Base-by-base conservation (phyloP, 768 basidiomycete genomes). In the Grammothele lineata region DNA sequence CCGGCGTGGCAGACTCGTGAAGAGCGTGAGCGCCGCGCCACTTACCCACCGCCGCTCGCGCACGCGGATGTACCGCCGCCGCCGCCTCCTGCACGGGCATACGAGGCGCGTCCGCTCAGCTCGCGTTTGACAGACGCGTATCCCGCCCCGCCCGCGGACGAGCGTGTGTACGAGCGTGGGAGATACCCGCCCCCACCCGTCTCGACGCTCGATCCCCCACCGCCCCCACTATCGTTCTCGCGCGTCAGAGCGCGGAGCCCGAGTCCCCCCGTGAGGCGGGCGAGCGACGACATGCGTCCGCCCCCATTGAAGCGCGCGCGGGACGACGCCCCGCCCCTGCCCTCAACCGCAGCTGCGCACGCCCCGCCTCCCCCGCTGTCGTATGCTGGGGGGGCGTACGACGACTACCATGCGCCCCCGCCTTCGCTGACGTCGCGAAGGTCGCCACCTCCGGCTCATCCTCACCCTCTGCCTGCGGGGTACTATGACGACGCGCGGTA, bases 1-100 rank as follows among this genome's bases (percentile, higher is more conserved):
- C 50, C 41, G 30, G 51, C 40, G 7, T 62, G 63, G 63, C 60
- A 64, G 45, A 61, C 60, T 2, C 60, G 59, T n/a, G 57, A 63
- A 32, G 60, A 62, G 47, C 63, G 61, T 21, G 63, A 64, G 15
- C 58, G 58, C 7, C 46, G 63, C 17, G 45, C 53, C 15, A 40
- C 44, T 24, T 58, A 54, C 35, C 39, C 52, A 22, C 43, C 57
- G 1, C 37, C 27, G 14, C 27, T 30, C 27, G 8, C 27, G 14
- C 27, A 7, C 8, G 8, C 55, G 11, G 42, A 30, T 15, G 35
- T 42, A 2, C 45, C 40, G 1, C 39, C 54, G 1, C 15, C 40
- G 2, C 42, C 54, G 5, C 36, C 53, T 2, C 32, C 49, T 15
- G 19, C 54, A 9, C 56, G 59, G n/a, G 2, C 56, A 22, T 62